Evolutionary conservation across 352 stramenopile species (phyloP).

Genomic region (Globisporangium uncinulatum): DNA sequence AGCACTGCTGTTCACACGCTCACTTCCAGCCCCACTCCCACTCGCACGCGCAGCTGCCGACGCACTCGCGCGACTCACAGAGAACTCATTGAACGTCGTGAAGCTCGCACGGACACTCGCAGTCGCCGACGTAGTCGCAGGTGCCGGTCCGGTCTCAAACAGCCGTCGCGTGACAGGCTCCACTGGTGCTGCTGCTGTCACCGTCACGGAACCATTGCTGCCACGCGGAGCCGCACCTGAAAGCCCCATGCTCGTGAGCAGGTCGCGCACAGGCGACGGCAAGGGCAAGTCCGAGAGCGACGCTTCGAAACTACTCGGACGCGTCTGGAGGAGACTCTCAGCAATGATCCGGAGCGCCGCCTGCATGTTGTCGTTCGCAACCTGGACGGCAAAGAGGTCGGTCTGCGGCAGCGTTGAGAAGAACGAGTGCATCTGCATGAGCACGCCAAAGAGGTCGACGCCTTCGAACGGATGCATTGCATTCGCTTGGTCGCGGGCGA

Average conservation of each 20-base stretch:
- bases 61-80: conserved; percentile 18
- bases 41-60: conserved; percentile 7
- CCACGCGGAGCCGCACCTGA: conserved; percentile 5
- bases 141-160: conserved; percentile 17
- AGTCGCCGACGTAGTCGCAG: conserved; percentile 5
- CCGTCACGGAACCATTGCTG: background rate
- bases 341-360: conserved; percentile 62
- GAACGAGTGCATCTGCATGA: conserved; percentile 87
- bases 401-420: conserved; percentile 65
- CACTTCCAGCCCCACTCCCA: conserved; percentile 2
- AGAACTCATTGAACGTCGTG: conserved; percentile 39
- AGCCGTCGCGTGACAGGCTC: conserved; percentile 44
- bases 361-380: conserved; percentile 75
- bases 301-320: conserved; percentile 42
- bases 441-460: conserved; percentile 74
- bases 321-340: conserved; percentile 49
- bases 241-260: conserved; percentile 36
- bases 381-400: conserved; percentile 63
- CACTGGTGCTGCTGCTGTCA: background rate
- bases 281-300: conserved; percentile 55
- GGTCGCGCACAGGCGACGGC: conserved; percentile 43
- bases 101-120: conserved; percentile 32
- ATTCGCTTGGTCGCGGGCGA: conserved; percentile 51
- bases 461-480: conserved; percentile 63
- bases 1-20: background rate